phyloP scores from a whole-genome alignment of 805 yeast species.

The Torulaspora gathmanii region DNA sequence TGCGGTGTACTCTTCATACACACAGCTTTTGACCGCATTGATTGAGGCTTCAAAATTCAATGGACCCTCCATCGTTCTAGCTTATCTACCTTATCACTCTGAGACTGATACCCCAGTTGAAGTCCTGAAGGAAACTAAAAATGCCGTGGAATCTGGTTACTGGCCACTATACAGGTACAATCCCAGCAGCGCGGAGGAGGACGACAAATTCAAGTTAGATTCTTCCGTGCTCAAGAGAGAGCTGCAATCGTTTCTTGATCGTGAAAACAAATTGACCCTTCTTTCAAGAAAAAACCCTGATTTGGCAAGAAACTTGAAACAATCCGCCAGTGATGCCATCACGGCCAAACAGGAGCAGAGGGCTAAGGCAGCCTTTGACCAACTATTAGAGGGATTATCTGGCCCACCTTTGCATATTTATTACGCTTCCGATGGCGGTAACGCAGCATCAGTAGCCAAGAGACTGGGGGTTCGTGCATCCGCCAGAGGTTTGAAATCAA shows the following conservation, averaged over 20 bases:
- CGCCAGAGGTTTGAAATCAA: conserved; percentile 60
- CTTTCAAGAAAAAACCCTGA: conserved; percentile 67
- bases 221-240: conserved; percentile 76
- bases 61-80: conserved; percentile 90
- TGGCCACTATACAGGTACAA: conserved; percentile 92
- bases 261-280: conserved; percentile 82
- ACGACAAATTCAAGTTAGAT: conserved; percentile 70
- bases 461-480: conserved; percentile 73
- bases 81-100: conserved; percentile 71
- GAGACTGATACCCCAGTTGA: conserved; percentile 67
- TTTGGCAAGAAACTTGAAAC: conserved; percentile 66
- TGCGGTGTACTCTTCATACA: conserved; percentile 88
- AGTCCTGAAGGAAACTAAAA: conserved; percentile 79
- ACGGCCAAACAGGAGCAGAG: conserved; percentile 55
- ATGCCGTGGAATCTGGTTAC: conserved; percentile 88
- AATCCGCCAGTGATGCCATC: conserved; percentile 57
- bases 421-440: conserved; percentile 90
- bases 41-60: conserved; percentile 83
- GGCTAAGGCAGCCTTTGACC: conserved; percentile 73
- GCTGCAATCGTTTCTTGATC: conserved; percentile 72
- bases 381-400: conserved; percentile 75
- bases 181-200: conserved; percentile 50
- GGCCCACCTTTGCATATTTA: conserved; percentile 89
- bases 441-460: conserved; percentile 76
- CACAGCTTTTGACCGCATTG: conserved; percentile 84